These are phyloP conservation scores for Dalbergia oliveri DNA, from an alignment of 306 rosid genomes.

Conservation along the genomic window DNA sequence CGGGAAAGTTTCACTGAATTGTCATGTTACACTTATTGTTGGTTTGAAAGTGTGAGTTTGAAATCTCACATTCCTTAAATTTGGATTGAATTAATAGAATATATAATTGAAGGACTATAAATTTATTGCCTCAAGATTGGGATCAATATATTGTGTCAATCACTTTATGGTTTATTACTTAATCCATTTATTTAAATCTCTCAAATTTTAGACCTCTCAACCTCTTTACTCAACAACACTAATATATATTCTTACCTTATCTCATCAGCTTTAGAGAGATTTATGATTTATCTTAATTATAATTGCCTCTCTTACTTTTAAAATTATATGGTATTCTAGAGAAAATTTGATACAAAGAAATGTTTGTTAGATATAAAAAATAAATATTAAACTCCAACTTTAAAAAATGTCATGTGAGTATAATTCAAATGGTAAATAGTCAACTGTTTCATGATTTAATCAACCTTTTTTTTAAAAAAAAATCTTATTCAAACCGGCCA, in stretches of 20 bases:
- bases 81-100: no score
- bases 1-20: no score
- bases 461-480: neutral
- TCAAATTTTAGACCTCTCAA: no score
- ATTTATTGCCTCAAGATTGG: no score
- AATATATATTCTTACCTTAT: neutral
- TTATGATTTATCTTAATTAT: neutral
- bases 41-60: no score
- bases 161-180: no score
- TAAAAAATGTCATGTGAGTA: neutral
- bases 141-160: no score
- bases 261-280: neutral
- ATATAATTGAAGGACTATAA: no score
- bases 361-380: neutral
- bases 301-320: neutral
- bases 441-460: slow-evolving; percentile 3
- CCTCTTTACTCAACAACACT: no score
- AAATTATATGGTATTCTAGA: neutral
- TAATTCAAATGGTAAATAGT: neutral
- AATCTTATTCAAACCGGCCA: neutral
- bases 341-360: neutral
- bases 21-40: no score
- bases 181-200: no score
- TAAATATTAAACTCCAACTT: neutral
- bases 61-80: no score